Evolutionary conservation across 371 early-diverging fungal species (phyloP), one percentile per base, ranked within the genome.

Genomic region (Coemansia sp.): DNA sequence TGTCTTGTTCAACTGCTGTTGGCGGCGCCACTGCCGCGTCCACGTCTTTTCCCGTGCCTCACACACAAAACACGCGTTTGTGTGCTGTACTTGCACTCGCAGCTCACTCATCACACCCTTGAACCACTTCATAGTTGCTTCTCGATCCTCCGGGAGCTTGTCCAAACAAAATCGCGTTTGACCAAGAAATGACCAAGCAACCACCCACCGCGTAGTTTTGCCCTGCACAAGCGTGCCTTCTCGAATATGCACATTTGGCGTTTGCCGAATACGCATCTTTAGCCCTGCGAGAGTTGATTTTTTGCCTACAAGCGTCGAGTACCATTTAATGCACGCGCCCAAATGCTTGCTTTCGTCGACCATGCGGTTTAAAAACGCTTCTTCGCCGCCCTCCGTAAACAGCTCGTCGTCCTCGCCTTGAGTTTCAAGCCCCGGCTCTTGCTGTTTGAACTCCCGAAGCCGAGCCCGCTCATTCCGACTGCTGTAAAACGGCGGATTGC

Each of bases 401-500:
- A 85, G 77, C 66, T 87, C 86, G 16, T 69, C 64, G 11, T 55
- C 42, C 4, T 81, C 60, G 6, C 84, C 86, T 0, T 66, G 77
- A 50, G 82, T 84, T 12, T 62, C 20, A 3, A 58, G 48, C 2
- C 60, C 50, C 6, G 78, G 59, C 8, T 30, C 37, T 11, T 50
- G 37, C 0, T 16, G n/a, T 21, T 75, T 75, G 20, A 44, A 25
- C 1, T 64, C 18, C 9, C 54, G 16, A 2, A 75, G 61, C 16
- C 20, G 47, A 12, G 52, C 28, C 16, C 80, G 80, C 40, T 84
- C 77, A 2, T 33, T 55, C 0, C 23, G 55, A 61, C 59, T 69
- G 8, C 25, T 66, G 62, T 86, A 87, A 56, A 86, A 87, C 2
- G 87, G 87, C 28, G 87, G 87, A 54, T 87, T 87, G 77, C 86